Evolutionary conservation across 805 yeast genomes (phyloP).

Genomic region (Hanseniaspora nectarophila): DNA sequence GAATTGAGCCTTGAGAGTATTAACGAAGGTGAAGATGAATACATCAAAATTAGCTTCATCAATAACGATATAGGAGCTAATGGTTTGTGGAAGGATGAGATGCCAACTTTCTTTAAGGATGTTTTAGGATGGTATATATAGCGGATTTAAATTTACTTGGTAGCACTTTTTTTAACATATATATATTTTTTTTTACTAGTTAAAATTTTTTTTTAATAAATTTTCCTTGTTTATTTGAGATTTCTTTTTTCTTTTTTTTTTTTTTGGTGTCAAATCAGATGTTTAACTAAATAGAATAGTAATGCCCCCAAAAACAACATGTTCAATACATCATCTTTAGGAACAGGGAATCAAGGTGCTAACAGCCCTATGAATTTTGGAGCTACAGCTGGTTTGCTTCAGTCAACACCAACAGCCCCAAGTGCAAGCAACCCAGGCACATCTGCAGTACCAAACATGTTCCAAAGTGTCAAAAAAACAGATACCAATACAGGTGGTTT

Average conservation of each 20-base stretch:
- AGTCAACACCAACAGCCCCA: conserved; percentile 7
- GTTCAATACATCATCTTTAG: conserved; percentile 5
- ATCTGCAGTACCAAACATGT: neutral
- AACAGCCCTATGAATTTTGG: conserved; percentile 11
- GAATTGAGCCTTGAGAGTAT: neutral
- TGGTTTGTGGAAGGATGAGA: neutral
- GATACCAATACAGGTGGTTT: conserved; percentile 3
- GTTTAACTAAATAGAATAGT: no score
- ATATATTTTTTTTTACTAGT: neutral
- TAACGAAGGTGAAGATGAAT: neutral
- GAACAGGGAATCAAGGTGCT: neutral
- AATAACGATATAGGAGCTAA: neutral
- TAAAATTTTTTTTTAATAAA: no score
- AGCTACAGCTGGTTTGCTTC: neutral
- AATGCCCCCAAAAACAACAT: neutral
- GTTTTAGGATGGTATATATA: neutral
- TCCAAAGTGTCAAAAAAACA: neutral
- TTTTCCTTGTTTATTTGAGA: no score
- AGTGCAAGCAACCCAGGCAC: neutral
- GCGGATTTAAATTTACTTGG: no score
- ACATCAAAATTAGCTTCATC: neutral
- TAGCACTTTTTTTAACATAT: neutral
- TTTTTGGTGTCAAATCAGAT: no score
- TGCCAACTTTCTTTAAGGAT: conserved; percentile 1
- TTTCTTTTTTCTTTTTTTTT: no score